Evolutionary conservation across 345 rosid species (phyloP).

Genomic region (Citrus australasica): DNA sequence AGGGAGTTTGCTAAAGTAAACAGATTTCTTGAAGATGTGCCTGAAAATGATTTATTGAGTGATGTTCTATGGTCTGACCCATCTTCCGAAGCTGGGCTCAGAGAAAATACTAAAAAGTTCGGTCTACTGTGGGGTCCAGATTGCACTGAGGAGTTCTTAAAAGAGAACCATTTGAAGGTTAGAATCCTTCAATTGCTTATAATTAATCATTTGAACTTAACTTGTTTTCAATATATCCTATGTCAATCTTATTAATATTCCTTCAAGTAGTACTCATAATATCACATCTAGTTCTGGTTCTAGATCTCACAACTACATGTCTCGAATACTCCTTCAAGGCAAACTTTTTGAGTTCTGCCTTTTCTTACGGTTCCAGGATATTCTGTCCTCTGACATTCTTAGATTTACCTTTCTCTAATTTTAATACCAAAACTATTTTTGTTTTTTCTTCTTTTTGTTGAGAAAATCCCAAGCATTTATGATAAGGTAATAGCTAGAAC

Average conservation of each 20-base stretch:
- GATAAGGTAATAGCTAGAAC: neutral
- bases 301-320: no score
- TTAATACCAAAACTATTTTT: neutral
- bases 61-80: slow-evolving; percentile 47
- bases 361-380: no score
- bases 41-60: slow-evolving; percentile 29
- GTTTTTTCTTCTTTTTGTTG: neutral
- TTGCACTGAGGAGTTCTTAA: slow-evolving; percentile 35
- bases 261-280: no score
- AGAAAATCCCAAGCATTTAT: neutral
- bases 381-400: no score
- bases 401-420: neutral
- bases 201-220: no score
- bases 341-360: no score
- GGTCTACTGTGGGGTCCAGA: slow-evolving; percentile 50
- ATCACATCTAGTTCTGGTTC: no score
- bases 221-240: no score
- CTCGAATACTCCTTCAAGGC: no score
- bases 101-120: slow-evolving; percentile 23
- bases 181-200: no score
- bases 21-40: slow-evolving; percentile 32
- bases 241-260: no score
- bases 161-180: slow-evolving; percentile 36
- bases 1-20: slow-evolving; percentile 34
- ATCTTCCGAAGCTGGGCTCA: slow-evolving; percentile 33